These are phyloP conservation scores for Trichoderma sp. DNA, from an alignment of 2,329 filamentous ascomycete species.

Conservation along the genomic window DNA sequence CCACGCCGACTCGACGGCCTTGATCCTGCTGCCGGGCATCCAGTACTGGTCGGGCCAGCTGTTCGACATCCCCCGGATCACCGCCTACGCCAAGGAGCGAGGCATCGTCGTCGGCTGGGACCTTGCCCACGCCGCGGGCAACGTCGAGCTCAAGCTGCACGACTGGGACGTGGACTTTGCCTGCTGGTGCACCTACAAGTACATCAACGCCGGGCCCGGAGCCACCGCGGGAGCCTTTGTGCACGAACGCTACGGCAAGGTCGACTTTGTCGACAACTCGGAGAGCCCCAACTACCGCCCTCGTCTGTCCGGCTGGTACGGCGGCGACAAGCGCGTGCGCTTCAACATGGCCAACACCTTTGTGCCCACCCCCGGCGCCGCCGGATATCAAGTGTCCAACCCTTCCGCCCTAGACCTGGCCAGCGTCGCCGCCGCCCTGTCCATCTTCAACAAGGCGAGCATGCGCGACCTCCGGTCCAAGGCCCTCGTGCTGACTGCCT, in stretches of 20 bases:
- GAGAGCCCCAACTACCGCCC: constrained; percentile 51
- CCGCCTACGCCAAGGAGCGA: constrained; percentile 67
- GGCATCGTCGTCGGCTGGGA: constrained; percentile 83
- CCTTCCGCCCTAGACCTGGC: constrained; percentile 75
- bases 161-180: constrained; percentile 93
- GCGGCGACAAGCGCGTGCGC: constrained; percentile 69
- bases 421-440: constrained; percentile 68
- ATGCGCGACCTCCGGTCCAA: constrained; percentile 70
- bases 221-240: constrained; percentile 79
- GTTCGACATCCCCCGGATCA: constrained; percentile 80
- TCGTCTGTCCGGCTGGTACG: constrained; percentile 83
- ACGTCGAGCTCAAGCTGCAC: constrained; percentile 75
- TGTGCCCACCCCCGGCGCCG: constrained; percentile 72
- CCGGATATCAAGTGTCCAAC: constrained; percentile 83
- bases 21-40: constrained; percentile 80
- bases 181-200: constrained; percentile 93
- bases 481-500: constrained; percentile 70
- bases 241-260: constrained; percentile 68
- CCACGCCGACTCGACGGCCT: constrained; percentile 68
- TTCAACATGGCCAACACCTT: constrained; percentile 86
- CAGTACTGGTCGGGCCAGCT: constrained; percentile 92
- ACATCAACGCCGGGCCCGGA: constrained; percentile 82
- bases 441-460: constrained; percentile 68
- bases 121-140: constrained; percentile 81
- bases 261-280: constrained; percentile 43